Evolutionary conservation across 139 green algal species (phyloP).

Genomic region (Chlorella sp.): DNA sequence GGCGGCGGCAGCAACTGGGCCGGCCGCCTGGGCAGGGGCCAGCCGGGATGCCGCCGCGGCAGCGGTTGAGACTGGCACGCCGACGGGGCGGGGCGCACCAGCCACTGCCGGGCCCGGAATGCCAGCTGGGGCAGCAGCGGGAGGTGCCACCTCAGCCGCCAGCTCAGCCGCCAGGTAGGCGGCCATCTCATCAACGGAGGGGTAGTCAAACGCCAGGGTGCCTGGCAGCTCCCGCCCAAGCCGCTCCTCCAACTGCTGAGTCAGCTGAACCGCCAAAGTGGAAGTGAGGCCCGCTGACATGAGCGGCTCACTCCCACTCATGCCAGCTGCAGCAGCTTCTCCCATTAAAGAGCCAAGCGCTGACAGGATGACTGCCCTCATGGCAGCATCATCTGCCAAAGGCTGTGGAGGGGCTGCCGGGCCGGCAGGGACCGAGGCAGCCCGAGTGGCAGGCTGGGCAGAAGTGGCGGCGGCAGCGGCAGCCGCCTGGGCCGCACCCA

Average conservation of each 20-base stretch:
- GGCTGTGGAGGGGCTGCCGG: neutral
- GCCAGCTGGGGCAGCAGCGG: neutral
- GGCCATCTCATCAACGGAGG: constrained; percentile 46
- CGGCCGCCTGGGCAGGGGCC: neutral
- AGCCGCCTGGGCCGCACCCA: neutral
- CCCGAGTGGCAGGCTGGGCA: neutral
- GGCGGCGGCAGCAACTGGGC: neutral
- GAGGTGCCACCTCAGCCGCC: neutral
- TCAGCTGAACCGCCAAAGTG: constrained; percentile 49
- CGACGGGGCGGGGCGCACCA: neutral
- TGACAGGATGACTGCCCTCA: neutral
- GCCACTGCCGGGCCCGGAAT: neutral
- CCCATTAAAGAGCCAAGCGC: constrained; percentile 1
- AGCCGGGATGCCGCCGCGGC: neutral
- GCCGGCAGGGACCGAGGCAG: neutral
- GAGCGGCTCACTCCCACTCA: constrained; percentile 45
- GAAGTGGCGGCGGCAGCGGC: neutral
- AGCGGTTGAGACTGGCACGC: neutral
- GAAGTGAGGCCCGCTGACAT: constrained; percentile 73
- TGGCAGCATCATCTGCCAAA: neutral
- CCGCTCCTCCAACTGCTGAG: constrained; percentile 26
- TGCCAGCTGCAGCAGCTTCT: neutral
- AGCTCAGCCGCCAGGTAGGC: constrained; percentile 32
- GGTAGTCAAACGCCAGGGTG: constrained; percentile 70
- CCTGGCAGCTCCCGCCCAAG: constrained; percentile 32